Evolutionary conservation across 2,329 filamentous ascomycete genomes (phyloP).

Genomic region (Colletotrichum salicis): DNA sequence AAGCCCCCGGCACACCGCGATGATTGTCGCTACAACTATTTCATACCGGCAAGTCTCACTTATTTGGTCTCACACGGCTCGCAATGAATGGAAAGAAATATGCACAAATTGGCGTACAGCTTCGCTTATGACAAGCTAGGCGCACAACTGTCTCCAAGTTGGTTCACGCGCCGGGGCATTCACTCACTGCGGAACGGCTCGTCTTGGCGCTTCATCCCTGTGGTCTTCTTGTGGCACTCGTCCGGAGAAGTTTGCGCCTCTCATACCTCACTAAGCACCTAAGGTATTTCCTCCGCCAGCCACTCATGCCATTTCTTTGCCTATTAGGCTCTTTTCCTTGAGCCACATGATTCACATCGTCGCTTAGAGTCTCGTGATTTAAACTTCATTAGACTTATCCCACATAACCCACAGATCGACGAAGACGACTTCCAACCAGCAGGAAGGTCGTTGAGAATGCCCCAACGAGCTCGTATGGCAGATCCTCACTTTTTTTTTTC

Average conservation of each 20-base stretch:
- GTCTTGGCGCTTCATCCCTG: constrained; percentile 8
- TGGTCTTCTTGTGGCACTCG: not conserved
- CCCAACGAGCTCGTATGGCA: not conserved
- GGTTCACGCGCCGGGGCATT: not conserved
- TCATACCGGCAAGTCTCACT: not conserved
- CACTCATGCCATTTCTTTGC: not conserved
- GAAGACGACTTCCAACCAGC: not conserved
- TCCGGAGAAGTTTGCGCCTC: too few relatives aligned
- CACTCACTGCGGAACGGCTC: not conserved
- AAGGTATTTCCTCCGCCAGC: too few relatives aligned
- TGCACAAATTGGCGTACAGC: not conserved
- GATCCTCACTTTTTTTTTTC: not conserved
- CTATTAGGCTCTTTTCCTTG: not conserved
- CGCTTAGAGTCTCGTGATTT: not conserved
- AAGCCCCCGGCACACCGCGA: not conserved
- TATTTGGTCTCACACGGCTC: not conserved
- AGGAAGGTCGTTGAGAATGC: not conserved
- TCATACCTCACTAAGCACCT: too few relatives aligned
- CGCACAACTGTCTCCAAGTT: not conserved
- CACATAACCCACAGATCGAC: not conserved
- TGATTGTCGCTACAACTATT: not conserved
- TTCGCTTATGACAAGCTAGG: not conserved
- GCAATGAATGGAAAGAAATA: not conserved
- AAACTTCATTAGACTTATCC: not conserved
- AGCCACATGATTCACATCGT: not conserved